phyloP scores from a whole-genome alignment of 2,329 filamentous ascomycete genomes.

The Metarhizium robertsii region DNA sequence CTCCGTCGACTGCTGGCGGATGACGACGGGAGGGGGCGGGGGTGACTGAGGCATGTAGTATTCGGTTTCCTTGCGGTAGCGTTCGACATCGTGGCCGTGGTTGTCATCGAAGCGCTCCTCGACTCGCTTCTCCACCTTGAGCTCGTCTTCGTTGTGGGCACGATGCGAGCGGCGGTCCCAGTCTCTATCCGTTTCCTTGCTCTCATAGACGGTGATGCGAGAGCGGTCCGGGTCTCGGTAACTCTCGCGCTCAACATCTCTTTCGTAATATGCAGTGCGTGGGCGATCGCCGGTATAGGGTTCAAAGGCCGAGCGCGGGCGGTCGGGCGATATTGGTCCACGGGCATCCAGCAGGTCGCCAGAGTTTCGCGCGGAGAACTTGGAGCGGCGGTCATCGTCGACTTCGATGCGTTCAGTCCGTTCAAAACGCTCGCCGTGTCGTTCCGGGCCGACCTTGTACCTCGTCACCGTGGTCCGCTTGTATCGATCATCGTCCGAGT shows the following conservation, averaged over 20 bases:
- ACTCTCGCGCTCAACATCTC: conserved; percentile 30
- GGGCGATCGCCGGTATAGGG: conserved; percentile 26
- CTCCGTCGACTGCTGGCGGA: conserved; percentile 45
- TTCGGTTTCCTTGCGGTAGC: conserved; percentile 52
- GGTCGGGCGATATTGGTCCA: conserved; percentile 29
- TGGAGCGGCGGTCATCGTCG: conserved; percentile 37
- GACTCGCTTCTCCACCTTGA: conserved; percentile 44
- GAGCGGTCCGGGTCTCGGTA: conserved; percentile 17
- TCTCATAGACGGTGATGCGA: conserved; percentile 28
- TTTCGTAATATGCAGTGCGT: conserved; percentile 34
- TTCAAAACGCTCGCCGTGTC: conserved; percentile 30
- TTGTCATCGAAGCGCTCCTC: conserved; percentile 40
- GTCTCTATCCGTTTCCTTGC: conserved; percentile 25
- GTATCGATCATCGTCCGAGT: conserved; percentile 36
- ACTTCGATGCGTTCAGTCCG: conserved; percentile 30
- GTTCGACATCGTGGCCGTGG: conserved; percentile 42
- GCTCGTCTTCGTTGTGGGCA: conserved; percentile 37
- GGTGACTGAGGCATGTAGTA: conserved; percentile 47
- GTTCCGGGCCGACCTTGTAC: conserved; percentile 39
- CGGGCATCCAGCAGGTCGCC: conserved; percentile 35
- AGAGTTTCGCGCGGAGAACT: conserved; percentile 31
- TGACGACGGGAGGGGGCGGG: conserved; percentile 42
- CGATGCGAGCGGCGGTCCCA: conserved; percentile 33
- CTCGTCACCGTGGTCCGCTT: conserved; percentile 39
- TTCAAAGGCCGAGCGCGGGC: conserved; percentile 43